Percentiles rank a stretch among this genome's conserved stretches.
Evolutionary conservation across 805 yeast species (phyloP).

Genomic region (Spathaspora arborariae): DNA sequence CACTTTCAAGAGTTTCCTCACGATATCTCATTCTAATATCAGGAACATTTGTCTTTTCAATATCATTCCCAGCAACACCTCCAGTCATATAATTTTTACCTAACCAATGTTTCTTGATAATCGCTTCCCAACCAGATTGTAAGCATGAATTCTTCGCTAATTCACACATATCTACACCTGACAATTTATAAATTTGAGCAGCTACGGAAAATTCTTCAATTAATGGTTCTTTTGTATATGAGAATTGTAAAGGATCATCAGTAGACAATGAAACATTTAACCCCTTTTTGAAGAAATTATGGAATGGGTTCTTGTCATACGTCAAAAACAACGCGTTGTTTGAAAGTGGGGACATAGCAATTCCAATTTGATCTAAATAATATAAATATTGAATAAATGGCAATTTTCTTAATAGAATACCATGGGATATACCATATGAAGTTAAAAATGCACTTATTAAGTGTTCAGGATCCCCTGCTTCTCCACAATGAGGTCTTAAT

Average conservation of each 20-base stretch:
- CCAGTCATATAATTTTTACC: constrained; percentile 58
- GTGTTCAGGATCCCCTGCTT: constrained; percentile 99
- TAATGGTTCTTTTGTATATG: constrained; percentile 94
- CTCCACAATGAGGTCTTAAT: constrained; percentile 98
- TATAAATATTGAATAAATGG: constrained; percentile 93
- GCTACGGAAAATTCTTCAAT: constrained; percentile 98
- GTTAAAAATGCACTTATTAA: constrained; percentile 83
- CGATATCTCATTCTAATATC: constrained; percentile 81
- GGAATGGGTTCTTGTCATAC: constrained; percentile 96
- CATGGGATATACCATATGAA: constrained; percentile 93
- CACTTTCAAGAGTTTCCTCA: constrained; percentile 71
- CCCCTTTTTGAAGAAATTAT: constrained; percentile 86
- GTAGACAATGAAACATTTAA: constrained; percentile 91
- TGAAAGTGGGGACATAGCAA: constrained; percentile 98
- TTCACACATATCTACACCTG: constrained; percentile 96
- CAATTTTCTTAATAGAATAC: constrained; percentile 85
- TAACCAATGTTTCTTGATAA: constrained; percentile 87
- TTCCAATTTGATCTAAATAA: constrained; percentile 91
- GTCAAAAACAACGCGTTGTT: constrained; percentile 94
- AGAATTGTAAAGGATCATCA: constrained; percentile 96
- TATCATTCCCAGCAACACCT: constrained; percentile 80
- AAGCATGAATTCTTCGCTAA: constrained; percentile 87
- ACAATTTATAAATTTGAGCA: constrained; percentile 92
- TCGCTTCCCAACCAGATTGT: constrained; percentile 92
- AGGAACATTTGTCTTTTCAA: constrained; percentile 94